Evolutionary conservation across 75 land plant species (phyloP).

Genomic region (Cunninghamia lanceolata): DNA sequence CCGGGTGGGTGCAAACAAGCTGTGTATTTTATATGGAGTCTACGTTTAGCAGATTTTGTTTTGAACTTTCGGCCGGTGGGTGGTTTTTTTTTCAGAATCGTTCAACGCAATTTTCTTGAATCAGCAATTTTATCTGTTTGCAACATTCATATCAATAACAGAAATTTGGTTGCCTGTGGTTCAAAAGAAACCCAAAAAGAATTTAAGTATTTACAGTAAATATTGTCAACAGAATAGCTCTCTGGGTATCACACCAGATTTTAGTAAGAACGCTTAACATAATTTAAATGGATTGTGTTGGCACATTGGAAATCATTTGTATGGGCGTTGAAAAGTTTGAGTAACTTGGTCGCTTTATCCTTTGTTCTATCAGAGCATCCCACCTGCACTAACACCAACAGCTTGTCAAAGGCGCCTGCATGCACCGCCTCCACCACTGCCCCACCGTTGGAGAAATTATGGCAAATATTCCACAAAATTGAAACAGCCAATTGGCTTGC

Average conservation of each 20-base stretch:
- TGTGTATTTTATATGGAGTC: too few species aligned
- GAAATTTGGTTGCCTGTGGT: too few species aligned
- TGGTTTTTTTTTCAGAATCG: too few species aligned
- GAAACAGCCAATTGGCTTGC: conserved; percentile 69
- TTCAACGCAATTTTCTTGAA: too few species aligned
- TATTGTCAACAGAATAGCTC: too few species aligned
- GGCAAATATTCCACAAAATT: neutral
- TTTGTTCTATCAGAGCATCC: conserved; percentile 56
- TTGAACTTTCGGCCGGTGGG: too few species aligned
- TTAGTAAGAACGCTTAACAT: conserved; percentile 34
- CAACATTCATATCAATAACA: too few species aligned
- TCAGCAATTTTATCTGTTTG: too few species aligned
- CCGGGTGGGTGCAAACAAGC: too few species aligned
- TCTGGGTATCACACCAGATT: neutral
- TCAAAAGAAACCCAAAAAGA: too few species aligned
- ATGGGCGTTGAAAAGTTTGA: conserved; percentile 45
- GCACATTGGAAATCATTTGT: neutral
- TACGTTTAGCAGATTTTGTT: too few species aligned
- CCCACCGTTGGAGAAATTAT: conserved; percentile 4
- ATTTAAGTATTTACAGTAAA: too few species aligned
- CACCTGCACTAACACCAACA: conserved; percentile 69
- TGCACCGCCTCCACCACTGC: conserved; percentile 52
- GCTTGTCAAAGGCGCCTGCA: conserved; percentile 72
- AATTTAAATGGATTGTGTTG: conserved; percentile 36
- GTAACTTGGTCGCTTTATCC: conserved; percentile 54